Conservation (phyloP, 169 alveolate species). For the Prorocentrum cordatum region DNA sequence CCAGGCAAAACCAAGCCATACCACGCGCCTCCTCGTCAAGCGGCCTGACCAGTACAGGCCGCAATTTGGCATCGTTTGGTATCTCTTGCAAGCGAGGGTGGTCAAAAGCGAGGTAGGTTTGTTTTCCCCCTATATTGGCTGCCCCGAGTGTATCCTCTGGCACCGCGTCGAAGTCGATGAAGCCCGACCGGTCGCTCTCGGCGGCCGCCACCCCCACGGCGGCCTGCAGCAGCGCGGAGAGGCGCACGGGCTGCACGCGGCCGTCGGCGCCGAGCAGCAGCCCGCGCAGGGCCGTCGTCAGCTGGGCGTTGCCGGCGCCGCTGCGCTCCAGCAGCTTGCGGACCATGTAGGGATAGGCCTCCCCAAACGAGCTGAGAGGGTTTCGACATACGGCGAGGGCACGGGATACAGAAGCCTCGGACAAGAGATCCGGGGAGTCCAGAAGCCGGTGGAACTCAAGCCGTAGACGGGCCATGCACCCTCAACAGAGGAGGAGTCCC, state of each 20-base stretch:
- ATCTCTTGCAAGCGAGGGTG: too few relatives aligned
- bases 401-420: not conserved
- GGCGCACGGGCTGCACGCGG: not conserved
- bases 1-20: too few relatives aligned
- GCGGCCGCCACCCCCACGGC: too few relatives aligned
- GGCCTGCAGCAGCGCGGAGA: not conserved
- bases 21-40: too few relatives aligned
- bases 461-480: too few relatives aligned
- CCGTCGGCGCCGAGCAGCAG: constrained; percentile 8
- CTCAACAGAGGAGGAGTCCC: too few relatives aligned
- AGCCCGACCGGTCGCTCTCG: not conserved
- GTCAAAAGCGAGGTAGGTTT: too few relatives aligned
- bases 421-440: not conserved
- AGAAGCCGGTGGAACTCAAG: not conserved
- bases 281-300: constrained; percentile 43
- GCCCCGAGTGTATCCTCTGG: too few relatives aligned
- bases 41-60: too few relatives aligned
- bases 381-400: not conserved
- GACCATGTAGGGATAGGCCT: constrained; percentile 60
- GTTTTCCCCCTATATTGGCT: too few relatives aligned
- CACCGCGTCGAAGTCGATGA: constrained; percentile 56
- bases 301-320: not conserved
- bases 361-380: not conserved
- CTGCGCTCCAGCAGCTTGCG: constrained; percentile 6
- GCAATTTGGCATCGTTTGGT: too few relatives aligned